Evolutionary conservation across 2,329 filamentous ascomycete species (phyloP).

Genomic region (Trichoderma endophyticum): DNA sequence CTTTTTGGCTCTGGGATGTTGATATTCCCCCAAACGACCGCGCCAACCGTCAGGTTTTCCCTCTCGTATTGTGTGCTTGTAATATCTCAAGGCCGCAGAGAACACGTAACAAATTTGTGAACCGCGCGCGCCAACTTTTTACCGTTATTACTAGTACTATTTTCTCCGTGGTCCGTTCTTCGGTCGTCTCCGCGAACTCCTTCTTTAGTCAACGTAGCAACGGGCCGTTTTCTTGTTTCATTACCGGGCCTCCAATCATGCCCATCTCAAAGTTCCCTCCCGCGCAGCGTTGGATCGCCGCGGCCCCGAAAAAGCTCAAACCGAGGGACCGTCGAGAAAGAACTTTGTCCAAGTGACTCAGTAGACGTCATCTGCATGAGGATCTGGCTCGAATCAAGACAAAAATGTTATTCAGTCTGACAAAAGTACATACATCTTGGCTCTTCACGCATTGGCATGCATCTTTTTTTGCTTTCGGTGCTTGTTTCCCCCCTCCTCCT

Average conservation of each 20-base stretch:
- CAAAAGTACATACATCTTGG: neutral
- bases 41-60: constrained; percentile 10
- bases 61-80: neutral
- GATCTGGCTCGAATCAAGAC: neutral
- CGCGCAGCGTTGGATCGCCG: constrained; percentile 7
- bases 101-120: neutral
- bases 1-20: neutral
- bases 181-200: neutral
- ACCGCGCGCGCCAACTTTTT: neutral
- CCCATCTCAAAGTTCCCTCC: neutral
- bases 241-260: neutral
- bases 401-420: neutral
- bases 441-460: neutral
- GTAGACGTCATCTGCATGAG: neutral
- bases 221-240: neutral
- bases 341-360: neutral
- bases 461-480: neutral
- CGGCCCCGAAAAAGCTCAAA: neutral
- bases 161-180: neutral
- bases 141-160: neutral
- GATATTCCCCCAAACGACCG: neutral
- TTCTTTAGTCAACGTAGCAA: neutral
- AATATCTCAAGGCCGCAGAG: neutral
- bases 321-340: neutral
- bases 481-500: neutral